Base-by-base conservation (phyloP, 2,329 filamentous ascomycete genomes). In the Xenosphaeropsis pyriputrescens region DNA sequence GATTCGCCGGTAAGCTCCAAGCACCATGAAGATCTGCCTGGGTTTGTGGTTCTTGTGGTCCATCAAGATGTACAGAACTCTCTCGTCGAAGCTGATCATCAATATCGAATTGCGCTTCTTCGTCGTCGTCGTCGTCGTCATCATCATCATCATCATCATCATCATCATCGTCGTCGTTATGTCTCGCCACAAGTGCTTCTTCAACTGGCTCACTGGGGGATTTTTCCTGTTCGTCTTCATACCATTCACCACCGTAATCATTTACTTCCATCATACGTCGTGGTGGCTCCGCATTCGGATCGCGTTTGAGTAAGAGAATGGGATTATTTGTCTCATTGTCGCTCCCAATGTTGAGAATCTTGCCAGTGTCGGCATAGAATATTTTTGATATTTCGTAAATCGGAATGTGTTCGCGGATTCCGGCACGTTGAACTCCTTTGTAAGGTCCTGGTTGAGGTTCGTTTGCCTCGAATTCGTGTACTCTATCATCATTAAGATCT, bases 291-390 rank as follows among this genome's bases (percentile, higher is more conserved):
- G 79, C 79, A 47, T 79, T 69, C 16, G 75, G 50, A 49, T 85
- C 78, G 43, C 79, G 61, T 51, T 81, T 82, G 16, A 85, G 56
- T 1, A 85, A 56, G 2, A 85, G 57, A 1, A 84, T 70, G 0
- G 79, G 79, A 42, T 70, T 80, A 47, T 79, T 81, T 3, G 65
- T 63, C 50, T 82, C 79, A 26, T 69, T 73, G 17, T 79, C 72
- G 2, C 61, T 67, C 12, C 75, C 75, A 41, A 85, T 82, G 43
- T 82, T 80, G 14, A 85, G 61, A 17, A 85, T 79, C 50, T 80
- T 82, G 32, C 79, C 79, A 1, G 79, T 84, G 45, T 84, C 79
- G 12, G 79, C 79, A 47, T 84, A 85, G 57, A 85, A 85, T 22
- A 85, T 80, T 51, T 83, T 84, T 2, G 77, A 81, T 12, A 84